Evolutionary conservation across 306 rosid genomes (phyloP), one percentile per base, ranked within the genome.

Genomic region (Adenanthera pavonina): DNA sequence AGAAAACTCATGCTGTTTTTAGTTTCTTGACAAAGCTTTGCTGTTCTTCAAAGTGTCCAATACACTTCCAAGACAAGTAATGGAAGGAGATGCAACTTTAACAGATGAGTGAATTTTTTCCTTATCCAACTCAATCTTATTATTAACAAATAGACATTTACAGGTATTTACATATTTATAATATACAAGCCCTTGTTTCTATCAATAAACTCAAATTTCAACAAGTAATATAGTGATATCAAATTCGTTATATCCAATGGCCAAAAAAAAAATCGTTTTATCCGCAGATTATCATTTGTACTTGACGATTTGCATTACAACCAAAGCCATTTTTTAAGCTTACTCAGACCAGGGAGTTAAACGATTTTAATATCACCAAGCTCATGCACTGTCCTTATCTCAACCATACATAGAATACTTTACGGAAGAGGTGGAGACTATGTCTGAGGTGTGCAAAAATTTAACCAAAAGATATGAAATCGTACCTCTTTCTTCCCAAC

Each of bases 401-500:
- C 68, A 16, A 49, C 65, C 52, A 78, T 68, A 62, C 59, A 70
- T 38, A 54, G 15, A 82, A 78, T 46, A 33, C n/a, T 12, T 36
- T 67, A 20, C 62, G 83, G 71, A 76, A 19, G 33, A 48, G 25
- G 75, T 48, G 48, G 36, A 62, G 60, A 54, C 41, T 34, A 41
- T 20, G 75, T 38, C 9, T 54, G 25, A 67, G 57, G 65, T 54
- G 78, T 36, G 59, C 52, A 62, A 80, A 81, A 52, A 12, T 62
- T 64, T 70, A 56, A 65, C 17, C 71, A 68, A 44, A 74, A 61
- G 70, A 62, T 60, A 40, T 51, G 77, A 82, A 79, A 75, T 8
- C 76, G 65, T 89, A 96, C 99, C 99, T 96, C 98, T 84, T 86
- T 91, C 81, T 85, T 91, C 67, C 99, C 99, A 75, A 96, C 88